Conservation (phyloP, 129 eudicot genomes). For the Ambrosia artemisiifolia region DNA sequence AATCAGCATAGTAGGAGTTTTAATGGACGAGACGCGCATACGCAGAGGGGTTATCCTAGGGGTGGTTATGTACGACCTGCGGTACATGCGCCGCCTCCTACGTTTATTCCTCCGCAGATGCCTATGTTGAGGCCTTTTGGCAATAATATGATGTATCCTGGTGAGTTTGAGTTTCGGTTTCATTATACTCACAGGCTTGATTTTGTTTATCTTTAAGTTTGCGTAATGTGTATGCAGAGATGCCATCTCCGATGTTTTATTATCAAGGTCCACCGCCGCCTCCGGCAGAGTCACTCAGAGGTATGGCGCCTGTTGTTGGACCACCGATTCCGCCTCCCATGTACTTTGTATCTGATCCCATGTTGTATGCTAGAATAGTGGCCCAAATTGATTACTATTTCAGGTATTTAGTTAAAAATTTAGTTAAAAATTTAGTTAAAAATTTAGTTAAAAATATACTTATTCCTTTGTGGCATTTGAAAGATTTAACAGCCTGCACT, state of each 20-base stretch:
- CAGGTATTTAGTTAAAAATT: slow-evolving; percentile 38
- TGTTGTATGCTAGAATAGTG: slow-evolving; percentile 48
- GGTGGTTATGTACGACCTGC: slow-evolving; percentile 44
- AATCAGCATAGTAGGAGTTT: slow-evolving; percentile 50
- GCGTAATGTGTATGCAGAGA: slow-evolving; percentile 40
- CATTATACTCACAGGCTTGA: background rate
- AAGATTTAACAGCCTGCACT: slow-evolving; percentile 7
- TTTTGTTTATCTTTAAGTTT: background rate
- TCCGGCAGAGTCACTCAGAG: slow-evolving; percentile 46
- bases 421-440: background rate
- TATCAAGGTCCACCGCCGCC: slow-evolving; percentile 41
- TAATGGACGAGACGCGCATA: slow-evolving; percentile 51
- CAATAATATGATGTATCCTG: slow-evolving; percentile 52
- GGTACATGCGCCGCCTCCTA: slow-evolving; percentile 38
- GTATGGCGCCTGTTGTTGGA: slow-evolving; percentile 48
- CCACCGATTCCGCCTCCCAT: slow-evolving; percentile 50
- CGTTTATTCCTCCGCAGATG: slow-evolving; percentile 38
- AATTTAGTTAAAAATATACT: background rate
- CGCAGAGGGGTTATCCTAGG: slow-evolving; percentile 38
- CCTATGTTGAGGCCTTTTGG: slow-evolving; percentile 44
- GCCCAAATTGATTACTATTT: slow-evolving; percentile 79
- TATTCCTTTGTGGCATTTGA: background rate
- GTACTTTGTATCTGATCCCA: slow-evolving; percentile 46
- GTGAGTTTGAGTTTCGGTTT: slow-evolving; percentile 42
- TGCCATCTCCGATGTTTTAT: slow-evolving; percentile 42